Base-by-base conservation (phyloP, 2,329 filamentous ascomycete genomes). In the Reticulascus tulasneorum region DNA sequence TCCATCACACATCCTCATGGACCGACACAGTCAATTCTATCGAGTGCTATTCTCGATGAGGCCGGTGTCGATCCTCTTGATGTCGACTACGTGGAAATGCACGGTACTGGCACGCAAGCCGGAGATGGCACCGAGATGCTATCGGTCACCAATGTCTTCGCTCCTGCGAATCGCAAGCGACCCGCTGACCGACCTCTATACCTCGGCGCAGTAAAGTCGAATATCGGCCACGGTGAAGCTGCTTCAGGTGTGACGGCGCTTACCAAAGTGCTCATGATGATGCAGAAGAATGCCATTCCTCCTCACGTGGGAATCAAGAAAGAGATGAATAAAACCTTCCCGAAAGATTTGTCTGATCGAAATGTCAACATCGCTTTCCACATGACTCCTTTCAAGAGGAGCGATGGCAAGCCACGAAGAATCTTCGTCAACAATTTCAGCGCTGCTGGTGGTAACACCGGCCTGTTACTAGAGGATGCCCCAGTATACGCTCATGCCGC, bases 1-100 rank as follows among this genome's bases (percentile, higher is more conserved):
- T 90, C 86, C 2, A 93, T 94, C 51, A 93, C 86, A 0, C 84
- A 87, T 39, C 88, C 88, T 2, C 86, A 93, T 56, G 84, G 79
- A 5, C 82, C 78, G 11, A 83, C 84, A 0, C 88, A 94, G 58
- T 78, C 84, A 10, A 68, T 75, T 30, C 64, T 93, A 9, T 91
- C 84, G 50, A 75, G 76, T 37, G 70, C 77, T 24, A 79, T 93
- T 19, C 69, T 93, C 2, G 75, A 82, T 30, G 76, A 85, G 27
- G 82, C 85, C 26, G 82, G 83, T 40, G 73, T 93, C 16, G 81
- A 90, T 51, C 83, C 86, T 2, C 73, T 79, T 33, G 84, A 90
- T 45, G 74, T 94, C 31, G 80, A 80, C 58, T 94, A 91, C 52
- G 81, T 94, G 8, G 88, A 94, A 61, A 88, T 93, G 81, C 87